Percentiles rank a stretch among this genome's conserved stretches.
Conservation (phyloP, 768 basidiomycete genomes). For the Leccinum subgranulosum region DNA sequence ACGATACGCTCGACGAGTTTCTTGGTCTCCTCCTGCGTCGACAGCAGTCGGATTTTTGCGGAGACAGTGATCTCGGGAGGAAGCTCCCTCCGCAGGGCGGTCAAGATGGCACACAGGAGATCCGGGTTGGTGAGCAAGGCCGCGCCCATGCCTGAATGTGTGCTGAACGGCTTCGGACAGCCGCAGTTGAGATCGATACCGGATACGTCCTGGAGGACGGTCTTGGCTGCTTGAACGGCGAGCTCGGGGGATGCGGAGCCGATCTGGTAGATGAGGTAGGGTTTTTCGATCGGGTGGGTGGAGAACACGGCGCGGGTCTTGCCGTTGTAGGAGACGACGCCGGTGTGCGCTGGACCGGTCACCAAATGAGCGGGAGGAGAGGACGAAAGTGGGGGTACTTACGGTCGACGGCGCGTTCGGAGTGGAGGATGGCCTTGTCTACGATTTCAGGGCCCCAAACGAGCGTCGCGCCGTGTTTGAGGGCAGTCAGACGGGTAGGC, state of each 20-base stretch:
- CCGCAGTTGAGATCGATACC: conserved; percentile 98
- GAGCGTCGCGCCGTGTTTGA: conserved; percentile 90
- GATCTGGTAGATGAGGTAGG: conserved; percentile 93
- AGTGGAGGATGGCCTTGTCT: conserved; percentile 91
- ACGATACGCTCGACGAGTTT: conserved; percentile 87
- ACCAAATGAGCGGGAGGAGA: neutral
- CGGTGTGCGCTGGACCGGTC: conserved; percentile 62
- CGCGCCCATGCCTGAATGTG: conserved; percentile 93
- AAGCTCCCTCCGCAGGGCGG: conserved; percentile 68
- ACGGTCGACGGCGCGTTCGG: conserved; percentile 86
- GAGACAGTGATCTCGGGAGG: conserved; percentile 82
- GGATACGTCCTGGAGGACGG: conserved; percentile 83
- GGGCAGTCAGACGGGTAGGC: conserved; percentile 78
- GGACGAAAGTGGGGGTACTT: conserved; percentile 29
- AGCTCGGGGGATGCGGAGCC: conserved; percentile 87
- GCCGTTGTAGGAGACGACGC: conserved; percentile 84
- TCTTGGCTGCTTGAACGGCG: conserved; percentile 88
- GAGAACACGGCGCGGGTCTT: conserved; percentile 84
- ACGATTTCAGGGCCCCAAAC: conserved; percentile 98
- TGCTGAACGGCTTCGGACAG: conserved; percentile 95
- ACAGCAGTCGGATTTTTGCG: conserved; percentile 89
- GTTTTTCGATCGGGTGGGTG: conserved; percentile 92
- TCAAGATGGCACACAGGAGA: conserved; percentile 83
- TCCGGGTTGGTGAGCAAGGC: conserved; percentile 92
- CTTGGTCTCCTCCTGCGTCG: conserved; percentile 83